Conservation (phyloP, 257 asterid genomes). For the Knoxia roxburghii region DNA sequence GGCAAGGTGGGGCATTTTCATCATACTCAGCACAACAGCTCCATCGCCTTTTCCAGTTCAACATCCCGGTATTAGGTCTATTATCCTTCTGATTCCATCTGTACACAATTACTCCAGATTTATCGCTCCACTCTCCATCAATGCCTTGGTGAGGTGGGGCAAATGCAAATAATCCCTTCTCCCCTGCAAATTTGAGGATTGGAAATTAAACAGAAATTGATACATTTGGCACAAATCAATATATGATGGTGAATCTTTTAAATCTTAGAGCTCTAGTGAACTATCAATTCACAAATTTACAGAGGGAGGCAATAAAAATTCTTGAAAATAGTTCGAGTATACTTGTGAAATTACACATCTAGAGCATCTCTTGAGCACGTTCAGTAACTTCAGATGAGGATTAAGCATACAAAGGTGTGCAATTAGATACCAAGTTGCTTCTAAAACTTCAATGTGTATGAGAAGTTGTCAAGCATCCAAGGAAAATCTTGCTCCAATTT, state of each 20-base stretch:
- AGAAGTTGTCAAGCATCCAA: neutral
- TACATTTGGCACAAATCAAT: neutral
- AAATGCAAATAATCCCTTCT: conserved; percentile 49
- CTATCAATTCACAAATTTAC: neutral
- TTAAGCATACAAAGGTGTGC: neutral
- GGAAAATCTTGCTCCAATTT: neutral
- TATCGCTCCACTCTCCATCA: conserved; percentile 65
- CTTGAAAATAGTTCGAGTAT: neutral
- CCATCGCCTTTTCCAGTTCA: conserved; percentile 67
- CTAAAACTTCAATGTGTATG: neutral
- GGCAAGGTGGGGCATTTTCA: conserved; percentile 53
- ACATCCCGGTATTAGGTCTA: conserved; percentile 52
- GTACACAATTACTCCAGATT: conserved; percentile 56
- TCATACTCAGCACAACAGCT: conserved; percentile 64
- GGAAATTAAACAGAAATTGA: neutral
- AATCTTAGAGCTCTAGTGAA: neutral
- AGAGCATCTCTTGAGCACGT: neutral
- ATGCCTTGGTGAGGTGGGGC: conserved; percentile 74
- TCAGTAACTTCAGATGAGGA: neutral
- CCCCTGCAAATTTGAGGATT: conserved; percentile 30
- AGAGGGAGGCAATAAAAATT: neutral
- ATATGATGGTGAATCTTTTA: neutral
- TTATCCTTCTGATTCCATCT: conserved; percentile 60
- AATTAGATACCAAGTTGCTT: too few species aligned
- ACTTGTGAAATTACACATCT: neutral